A percentile compares a stretch with the other conserved stretches of the same genome.
phyloP scores from a whole-genome alignment of 768 basidiomycete genomes.

The Terana coerulea region DNA sequence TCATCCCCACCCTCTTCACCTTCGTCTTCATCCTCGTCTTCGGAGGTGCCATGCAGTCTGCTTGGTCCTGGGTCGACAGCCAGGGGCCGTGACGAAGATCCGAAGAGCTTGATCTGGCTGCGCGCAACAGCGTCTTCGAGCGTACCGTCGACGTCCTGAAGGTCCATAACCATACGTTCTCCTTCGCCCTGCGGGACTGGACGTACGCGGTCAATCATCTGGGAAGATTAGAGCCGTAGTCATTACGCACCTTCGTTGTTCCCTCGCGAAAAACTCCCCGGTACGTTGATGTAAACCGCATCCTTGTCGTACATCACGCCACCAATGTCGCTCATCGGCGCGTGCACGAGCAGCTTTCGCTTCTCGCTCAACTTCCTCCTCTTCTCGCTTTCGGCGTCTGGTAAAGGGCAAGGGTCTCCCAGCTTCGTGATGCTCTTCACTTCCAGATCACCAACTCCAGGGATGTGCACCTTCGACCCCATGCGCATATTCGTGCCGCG shows the following conservation, averaged over 20 bases:
- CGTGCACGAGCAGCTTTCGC: constrained; percentile 87
- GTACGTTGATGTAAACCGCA: constrained; percentile 96
- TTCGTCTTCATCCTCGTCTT: constrained; percentile 28
- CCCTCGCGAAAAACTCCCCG: constrained; percentile 88
- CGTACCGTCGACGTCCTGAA: constrained; percentile 82
- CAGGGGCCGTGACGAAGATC: constrained; percentile 72
- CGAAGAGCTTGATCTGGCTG: constrained; percentile 82
- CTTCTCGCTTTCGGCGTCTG: constrained; percentile 88
- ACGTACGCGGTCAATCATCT: constrained; percentile 5
- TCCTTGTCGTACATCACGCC: constrained; percentile 98
- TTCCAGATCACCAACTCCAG: constrained; percentile 88
- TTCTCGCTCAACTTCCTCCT: constrained; percentile 92
- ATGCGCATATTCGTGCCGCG: constrained; percentile 80
- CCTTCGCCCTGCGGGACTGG: constrained; percentile 86
- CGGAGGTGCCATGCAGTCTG: constrained; percentile 8
- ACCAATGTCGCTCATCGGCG: constrained; percentile 98
- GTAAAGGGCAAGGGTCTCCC: constrained; percentile 94
- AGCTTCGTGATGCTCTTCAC: constrained; percentile 71
- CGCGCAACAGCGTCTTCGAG: constrained; percentile 80
- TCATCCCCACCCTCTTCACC: constrained; percentile 32
- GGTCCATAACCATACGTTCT: constrained; percentile 95
- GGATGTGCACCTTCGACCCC: constrained; percentile 85
- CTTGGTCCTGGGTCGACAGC: constrained; percentile 34
- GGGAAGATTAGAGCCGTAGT: background rate
- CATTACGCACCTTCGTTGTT: constrained; percentile 52